Base-by-base conservation (phyloP, 2,329 filamentous ascomycete species). In the Arachnomyces sp. region DNA sequence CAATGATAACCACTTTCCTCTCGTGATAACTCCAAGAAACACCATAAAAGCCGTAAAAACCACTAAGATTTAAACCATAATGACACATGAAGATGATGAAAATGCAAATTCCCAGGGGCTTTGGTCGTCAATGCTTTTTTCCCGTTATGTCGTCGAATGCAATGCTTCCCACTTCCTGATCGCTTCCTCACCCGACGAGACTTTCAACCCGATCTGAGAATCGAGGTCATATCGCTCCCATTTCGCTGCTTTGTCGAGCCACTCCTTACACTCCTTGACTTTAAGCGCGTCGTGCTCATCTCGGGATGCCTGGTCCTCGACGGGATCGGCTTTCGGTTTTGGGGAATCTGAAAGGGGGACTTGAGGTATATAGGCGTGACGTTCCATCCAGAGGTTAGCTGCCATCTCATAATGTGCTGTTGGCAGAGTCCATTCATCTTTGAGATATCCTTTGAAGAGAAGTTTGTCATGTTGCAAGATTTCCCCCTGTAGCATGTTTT, bases 401-500 rank as follows among this genome's bases (percentile, higher is more conserved):
- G 80, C 88, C 68, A 92, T 77, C 63, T 98, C 92, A 61, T 95
- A 95, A 49, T 86, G 73, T 1, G 84, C 87, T 1, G 81, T 77
- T 0, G 90, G 85, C 73, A 81, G 69, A 66, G 59, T 84, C 82
- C 70, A 73, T 43, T 72, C 65, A 43, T 74, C 70, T 39, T 63
- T 64, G 14, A 67, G 52, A 30, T 58, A 51, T 2, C 66, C 68
- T 49, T 76, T 81, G 54, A 81, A 73, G 7, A 67, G 46, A 2
- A 59, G 44, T 44, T 66, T 69, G 38, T 76, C 70, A 39, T 84
- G 72, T 2, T 61, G 66, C 6, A 93, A 55, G 4, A 94, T 71
- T 9, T 81, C 65, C 2, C 64, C 71, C 30, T 77, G 63, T 12
- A 95, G 63, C 7, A 84, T 57, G 2, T 64, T 59, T 52, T 77